These are phyloP conservation scores for Cetraspora pellucida DNA, from an alignment of 192 early-diverging fungal species.

Conservation along the genomic window DNA sequence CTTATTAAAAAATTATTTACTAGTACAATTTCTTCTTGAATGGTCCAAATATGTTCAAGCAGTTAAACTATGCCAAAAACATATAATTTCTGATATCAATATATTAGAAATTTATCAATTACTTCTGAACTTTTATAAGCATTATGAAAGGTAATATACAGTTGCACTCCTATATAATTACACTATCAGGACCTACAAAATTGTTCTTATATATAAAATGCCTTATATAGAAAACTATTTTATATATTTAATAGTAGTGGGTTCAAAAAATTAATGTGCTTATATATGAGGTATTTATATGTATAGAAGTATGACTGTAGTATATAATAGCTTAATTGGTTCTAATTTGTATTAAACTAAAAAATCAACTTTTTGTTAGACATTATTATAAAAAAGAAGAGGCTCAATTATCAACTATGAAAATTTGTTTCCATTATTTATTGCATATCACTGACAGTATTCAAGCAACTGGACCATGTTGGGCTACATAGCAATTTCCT, in stretches of 20 bases:
- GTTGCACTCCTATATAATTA: no score
- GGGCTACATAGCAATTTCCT: not conserved
- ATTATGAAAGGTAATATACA: no score
- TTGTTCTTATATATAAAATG: no score
- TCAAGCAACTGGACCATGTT: conserved; percentile 10
- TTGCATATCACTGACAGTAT: not conserved
- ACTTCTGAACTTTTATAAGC: not conserved
- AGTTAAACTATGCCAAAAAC: not conserved
- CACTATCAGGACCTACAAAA: no score
- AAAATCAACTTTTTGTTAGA: not conserved
- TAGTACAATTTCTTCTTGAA: not conserved
- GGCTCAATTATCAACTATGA: not conserved
- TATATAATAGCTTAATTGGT: no score
- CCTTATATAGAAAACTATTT: no score
- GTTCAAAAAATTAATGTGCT: no score
- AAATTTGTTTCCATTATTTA: not conserved
- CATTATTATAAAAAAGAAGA: not conserved
- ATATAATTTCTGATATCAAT: not conserved
- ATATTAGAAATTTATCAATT: not conserved
- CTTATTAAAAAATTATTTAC: not conserved
- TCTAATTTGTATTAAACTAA: no score
- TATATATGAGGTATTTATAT: no score
- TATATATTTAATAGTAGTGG: no score
- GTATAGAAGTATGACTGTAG: no score
- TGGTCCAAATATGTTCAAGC: conserved; percentile 4